Evolutionary conservation across 2,329 filamentous ascomycete species (phyloP).

Genomic region (Phyllosticta capitalensis): DNA sequence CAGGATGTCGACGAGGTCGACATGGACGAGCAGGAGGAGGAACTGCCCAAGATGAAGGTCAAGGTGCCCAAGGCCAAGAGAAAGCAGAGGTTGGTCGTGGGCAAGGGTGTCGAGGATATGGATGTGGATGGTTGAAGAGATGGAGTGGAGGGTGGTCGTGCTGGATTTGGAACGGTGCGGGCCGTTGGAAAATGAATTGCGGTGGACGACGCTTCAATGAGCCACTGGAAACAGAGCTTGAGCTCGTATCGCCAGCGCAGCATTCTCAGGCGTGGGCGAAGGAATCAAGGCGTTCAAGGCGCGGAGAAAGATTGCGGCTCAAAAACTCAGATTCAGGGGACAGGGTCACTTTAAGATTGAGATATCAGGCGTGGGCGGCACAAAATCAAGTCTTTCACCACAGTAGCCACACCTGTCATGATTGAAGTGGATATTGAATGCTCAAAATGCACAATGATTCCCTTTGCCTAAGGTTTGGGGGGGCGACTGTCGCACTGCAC

Average conservation of each 20-base stretch:
- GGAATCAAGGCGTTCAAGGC: neutral
- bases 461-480: neutral
- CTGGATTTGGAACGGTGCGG: neutral
- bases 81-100: conserved; percentile 38
- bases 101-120: conserved; percentile 38
- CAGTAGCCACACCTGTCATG: neutral
- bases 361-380: neutral
- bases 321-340: neutral
- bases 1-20: conserved; percentile 25
- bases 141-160: neutral
- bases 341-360: neutral
- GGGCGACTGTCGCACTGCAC: neutral
- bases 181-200: neutral
- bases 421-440: neutral
- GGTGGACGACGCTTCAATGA: neutral
- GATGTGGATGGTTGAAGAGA: conserved; percentile 29
- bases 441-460: neutral
- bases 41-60: conserved; percentile 29
- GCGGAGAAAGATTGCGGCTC: neutral
- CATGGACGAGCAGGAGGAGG: conserved; percentile 22
- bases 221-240: neutral
- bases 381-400: neutral
- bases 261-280: neutral
- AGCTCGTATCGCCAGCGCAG: neutral
- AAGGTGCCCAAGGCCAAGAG: conserved; percentile 30